Conservation (phyloP, 2,329 filamentous ascomycete species). For the Thielaviopsis cerberus region DNA sequence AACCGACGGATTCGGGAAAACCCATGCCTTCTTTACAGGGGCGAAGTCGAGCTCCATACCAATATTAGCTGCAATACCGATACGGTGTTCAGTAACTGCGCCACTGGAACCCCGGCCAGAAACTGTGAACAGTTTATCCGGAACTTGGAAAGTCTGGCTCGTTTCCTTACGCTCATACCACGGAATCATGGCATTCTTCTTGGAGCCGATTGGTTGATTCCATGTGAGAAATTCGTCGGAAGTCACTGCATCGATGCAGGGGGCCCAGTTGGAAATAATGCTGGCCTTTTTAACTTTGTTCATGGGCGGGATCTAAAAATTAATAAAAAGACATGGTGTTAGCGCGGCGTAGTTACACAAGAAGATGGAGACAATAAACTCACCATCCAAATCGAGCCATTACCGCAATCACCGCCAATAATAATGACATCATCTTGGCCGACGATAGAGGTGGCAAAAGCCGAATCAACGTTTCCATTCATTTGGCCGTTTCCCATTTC, state of each 20-base stretch:
- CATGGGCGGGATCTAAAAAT: conserved; percentile 33
- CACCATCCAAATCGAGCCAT: conserved; percentile 59
- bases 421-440: conserved; percentile 59
- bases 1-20: conserved; percentile 20
- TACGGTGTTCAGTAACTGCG: conserved; percentile 47
- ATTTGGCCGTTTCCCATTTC: conserved; percentile 16
- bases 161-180: conserved; percentile 16
- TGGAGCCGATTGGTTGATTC: conserved; percentile 17
- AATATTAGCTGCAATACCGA: conserved; percentile 51
- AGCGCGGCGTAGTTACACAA: background rate
- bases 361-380: conserved; percentile 15
- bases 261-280: conserved; percentile 44
- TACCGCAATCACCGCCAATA: conserved; percentile 58
- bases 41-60: conserved; percentile 36
- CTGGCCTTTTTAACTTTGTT: conserved; percentile 25
- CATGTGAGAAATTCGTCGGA: conserved; percentile 21
- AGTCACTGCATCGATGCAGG: conserved; percentile 36
- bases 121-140: conserved; percentile 46
- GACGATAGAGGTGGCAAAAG: conserved; percentile 59
- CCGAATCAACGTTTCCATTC: conserved; percentile 53
- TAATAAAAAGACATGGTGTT: conserved; percentile 3
- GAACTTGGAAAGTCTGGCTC: conserved; percentile 7
- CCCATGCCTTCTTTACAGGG: conserved; percentile 34
- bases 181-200: conserved; percentile 14
- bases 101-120: conserved; percentile 45